These are phyloP conservation scores for Candida sp. DNA, from an alignment of 1,139 yeast genomes.

Conservation along the genomic window DNA sequence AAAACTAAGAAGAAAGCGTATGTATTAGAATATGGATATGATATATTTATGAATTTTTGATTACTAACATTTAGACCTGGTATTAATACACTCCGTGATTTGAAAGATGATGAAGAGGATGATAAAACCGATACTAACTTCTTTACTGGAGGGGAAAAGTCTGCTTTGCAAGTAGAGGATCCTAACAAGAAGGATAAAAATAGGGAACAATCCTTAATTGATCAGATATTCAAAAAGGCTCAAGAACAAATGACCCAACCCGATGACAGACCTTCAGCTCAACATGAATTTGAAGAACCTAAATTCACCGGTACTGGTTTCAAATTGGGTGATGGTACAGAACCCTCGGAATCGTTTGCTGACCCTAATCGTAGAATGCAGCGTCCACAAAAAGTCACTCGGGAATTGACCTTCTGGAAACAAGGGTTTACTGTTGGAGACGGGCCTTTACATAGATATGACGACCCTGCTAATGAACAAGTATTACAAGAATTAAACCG, in stretches of 20 bases:
- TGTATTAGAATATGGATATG: slow-evolving; percentile 2
- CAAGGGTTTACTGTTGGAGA: slow-evolving; percentile 96
- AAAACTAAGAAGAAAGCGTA: slow-evolving; percentile 6
- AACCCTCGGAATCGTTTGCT: slow-evolving; percentile 35
- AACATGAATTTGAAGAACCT: slow-evolving; percentile 11
- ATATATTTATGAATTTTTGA: neutral
- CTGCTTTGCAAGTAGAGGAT: slow-evolving; percentile 91
- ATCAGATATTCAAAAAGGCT: slow-evolving; percentile 46
- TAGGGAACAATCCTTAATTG: slow-evolving; percentile 43
- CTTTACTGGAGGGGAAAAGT: slow-evolving; percentile 95
- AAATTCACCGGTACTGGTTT: slow-evolving; percentile 73
- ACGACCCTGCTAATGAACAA: slow-evolving; percentile 81
- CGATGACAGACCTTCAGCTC: slow-evolving; percentile 44
- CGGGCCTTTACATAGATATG: slow-evolving; percentile 81
- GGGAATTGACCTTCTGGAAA: slow-evolving; percentile 91
- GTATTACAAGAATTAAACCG: slow-evolving; percentile 77
- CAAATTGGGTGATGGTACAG: slow-evolving; percentile 67
- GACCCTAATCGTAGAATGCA: slow-evolving; percentile 25
- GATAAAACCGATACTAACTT: slow-evolving; percentile 69
- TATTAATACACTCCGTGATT: slow-evolving; percentile 48
- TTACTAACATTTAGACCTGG: slow-evolving; percentile 14
- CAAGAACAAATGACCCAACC: slow-evolving; percentile 38
- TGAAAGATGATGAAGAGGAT: slow-evolving; percentile 47
- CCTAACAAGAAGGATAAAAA: slow-evolving; percentile 70
- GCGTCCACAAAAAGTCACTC: slow-evolving; percentile 51